Base-by-base conservation (phyloP, 768 basidiomycete genomes). In the Trametopsis cervina region DNA sequence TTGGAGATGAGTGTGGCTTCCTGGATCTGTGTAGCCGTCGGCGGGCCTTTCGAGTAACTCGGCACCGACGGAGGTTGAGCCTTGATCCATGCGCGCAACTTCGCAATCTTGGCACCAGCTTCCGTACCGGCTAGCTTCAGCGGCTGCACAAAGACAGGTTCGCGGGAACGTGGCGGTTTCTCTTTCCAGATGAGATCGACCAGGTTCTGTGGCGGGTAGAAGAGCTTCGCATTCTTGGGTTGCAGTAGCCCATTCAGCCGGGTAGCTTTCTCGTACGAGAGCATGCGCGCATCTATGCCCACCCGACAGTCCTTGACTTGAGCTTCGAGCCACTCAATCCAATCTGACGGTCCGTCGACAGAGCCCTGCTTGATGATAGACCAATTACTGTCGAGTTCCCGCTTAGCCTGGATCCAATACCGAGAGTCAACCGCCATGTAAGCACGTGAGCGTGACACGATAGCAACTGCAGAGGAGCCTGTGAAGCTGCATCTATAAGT, bases 221-320 rank as follows among this genome's bases (percentile, higher is more conserved):
- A 72, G 50, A 94, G 71, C 63, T 84, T 85, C 15, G 84, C 80
- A 44, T 69, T 70, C 44, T 74, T 73, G 37, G 68, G 36, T 17
- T 63, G 64, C 6, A 91, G 71, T 54, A 77, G 78, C 38, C 72
- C 58, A 51, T 77, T 80, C 46, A 92, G 68, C 38, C 72, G 66
- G 9, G 74, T 70, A 12, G 83, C 85, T 50, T 81, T 81, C 57
- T 83, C 79, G 58, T 86, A 79, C 0, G 88, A 77, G 46, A 93
- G 66, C 78, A 91, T 84, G 13, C 87, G 80, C 2, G 89, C 85
- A 63, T 95, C 92, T 46, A 94, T 75, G 11, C 91, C 92, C 42
- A 94, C 78, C 56, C 78, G 72, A 10, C 44, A 36, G 47, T 60
- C 48, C 20, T 54, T 47, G n/a, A 51, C 57, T 6, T 56, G 61